Conservation (phyloP, 2,329 filamentous ascomycete genomes). For the Xylaria polymorpha region DNA sequence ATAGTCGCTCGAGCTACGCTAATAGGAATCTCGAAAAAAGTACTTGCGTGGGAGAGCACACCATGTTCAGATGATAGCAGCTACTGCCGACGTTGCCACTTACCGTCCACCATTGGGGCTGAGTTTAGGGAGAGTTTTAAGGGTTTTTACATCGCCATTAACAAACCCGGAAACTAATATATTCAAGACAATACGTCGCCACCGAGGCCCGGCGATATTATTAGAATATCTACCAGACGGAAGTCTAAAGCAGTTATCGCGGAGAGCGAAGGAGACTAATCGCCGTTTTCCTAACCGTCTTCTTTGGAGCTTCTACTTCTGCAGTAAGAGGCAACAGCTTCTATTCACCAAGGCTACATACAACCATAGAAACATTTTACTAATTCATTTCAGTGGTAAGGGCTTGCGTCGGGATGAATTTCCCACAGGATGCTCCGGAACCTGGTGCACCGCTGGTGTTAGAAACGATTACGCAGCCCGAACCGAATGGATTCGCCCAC, state of each 20-base stretch:
- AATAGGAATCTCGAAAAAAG: neutral
- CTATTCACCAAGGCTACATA: too few species aligned
- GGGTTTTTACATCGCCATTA: neutral
- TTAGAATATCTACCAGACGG: slow-evolving; percentile 23
- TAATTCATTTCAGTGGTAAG: slow-evolving; percentile 24
- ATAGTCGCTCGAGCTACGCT: neutral
- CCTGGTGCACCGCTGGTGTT: neutral
- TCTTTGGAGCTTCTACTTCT: slow-evolving; percentile 26
- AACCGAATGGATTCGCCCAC: neutral
- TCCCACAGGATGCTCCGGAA: too few species aligned
- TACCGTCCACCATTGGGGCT: neutral
- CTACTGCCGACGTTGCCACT: neutral
- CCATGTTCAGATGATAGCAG: neutral
- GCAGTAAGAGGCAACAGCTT: slow-evolving; percentile 7
- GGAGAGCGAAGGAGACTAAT: fast-evolving
- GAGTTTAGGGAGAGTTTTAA: too few species aligned
- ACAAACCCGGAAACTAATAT: slow-evolving; percentile 1
- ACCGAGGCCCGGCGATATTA: slow-evolving; percentile 17
- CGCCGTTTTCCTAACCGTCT: slow-evolving; percentile 14
- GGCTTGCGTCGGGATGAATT: slow-evolving; percentile 11
- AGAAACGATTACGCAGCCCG: neutral
- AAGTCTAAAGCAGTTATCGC: neutral
- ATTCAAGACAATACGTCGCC: neutral
- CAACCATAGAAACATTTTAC: neutral
- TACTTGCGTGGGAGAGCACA: slow-evolving; percentile 19